Evolutionary conservation across 345 rosid species (phyloP).

Genomic region (Melaleuca alternifolia): DNA sequence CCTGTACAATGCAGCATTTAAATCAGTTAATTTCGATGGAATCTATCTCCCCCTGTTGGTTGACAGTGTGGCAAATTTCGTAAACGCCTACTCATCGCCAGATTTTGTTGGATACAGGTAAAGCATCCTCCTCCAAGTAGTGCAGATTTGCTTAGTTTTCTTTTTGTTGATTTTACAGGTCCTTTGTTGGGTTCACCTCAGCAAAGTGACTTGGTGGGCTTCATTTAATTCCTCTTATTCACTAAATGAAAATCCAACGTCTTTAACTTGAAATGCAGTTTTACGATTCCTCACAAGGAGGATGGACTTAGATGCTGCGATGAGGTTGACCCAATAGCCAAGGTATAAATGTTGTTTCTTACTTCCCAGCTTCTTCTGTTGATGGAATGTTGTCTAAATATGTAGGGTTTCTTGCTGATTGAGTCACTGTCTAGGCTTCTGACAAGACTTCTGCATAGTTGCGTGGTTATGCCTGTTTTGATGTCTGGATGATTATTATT

Average conservation of each 20-base stretch:
- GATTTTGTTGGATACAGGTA: conserved; percentile 56
- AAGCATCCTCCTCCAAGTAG: background rate
- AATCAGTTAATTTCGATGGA: conserved; percentile 38
- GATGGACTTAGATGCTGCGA: conserved; percentile 43
- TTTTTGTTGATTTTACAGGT: background rate
- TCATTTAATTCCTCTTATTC: background rate
- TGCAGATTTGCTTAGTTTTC: background rate
- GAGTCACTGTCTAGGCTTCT: background rate
- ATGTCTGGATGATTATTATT: background rate
- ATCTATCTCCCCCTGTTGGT: conserved; percentile 47
- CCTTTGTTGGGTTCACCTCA: background rate
- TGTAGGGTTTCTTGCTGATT: background rate
- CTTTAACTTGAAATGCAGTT: conserved; percentile 13
- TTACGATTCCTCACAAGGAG: conserved; percentile 46
- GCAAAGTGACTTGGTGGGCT: background rate
- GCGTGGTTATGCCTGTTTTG: background rate
- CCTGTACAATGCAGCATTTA: conserved; percentile 44
- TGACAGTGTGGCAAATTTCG: conserved; percentile 34
- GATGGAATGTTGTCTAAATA: background rate
- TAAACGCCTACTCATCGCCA: conserved; percentile 31
- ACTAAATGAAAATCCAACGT: background rate
- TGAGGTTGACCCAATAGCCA: conserved; percentile 41
- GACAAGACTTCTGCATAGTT: background rate
- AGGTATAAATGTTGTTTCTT: conserved; percentile 11
- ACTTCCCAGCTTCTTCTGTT: background rate